Conservation (phyloP, 208 protist species). For the Trypanosomatidae sp. region DNA sequence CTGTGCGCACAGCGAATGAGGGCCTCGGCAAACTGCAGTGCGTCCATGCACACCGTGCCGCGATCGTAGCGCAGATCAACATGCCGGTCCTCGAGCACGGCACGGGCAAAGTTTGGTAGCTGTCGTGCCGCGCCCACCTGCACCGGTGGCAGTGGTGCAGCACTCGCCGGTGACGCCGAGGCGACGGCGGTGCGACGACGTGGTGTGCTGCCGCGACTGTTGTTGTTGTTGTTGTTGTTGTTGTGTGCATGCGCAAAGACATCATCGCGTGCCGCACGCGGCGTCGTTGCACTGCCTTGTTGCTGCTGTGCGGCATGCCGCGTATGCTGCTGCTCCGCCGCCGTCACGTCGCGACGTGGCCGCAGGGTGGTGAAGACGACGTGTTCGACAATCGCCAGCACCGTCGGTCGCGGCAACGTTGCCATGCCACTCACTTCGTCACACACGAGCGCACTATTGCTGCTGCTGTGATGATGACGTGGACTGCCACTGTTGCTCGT, state of each 20-base stretch:
- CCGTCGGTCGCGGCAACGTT: slow-evolving; percentile 33
- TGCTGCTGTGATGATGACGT: slow-evolving; percentile 2
- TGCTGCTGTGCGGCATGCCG: neutral
- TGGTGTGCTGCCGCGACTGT: too few species aligned
- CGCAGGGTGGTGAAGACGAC: slow-evolving; percentile 1
- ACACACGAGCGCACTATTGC: too few species aligned
- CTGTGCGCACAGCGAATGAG: slow-evolving; percentile 46
- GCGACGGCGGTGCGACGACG: neutral
- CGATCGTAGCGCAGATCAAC: slow-evolving; percentile 40
- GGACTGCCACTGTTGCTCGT: slow-evolving; percentile 31
- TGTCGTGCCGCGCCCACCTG: slow-evolving; percentile 3
- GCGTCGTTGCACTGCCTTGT: neutral
- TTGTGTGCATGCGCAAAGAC: neutral
- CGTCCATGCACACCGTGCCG: slow-evolving; percentile 34
- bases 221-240: neutral
- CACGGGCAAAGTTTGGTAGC: slow-evolving; percentile 17
- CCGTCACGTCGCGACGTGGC: neutral
- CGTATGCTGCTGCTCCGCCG: neutral
- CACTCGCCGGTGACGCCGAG: neutral
- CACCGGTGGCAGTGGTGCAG: neutral
- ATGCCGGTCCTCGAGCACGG: slow-evolving; percentile 27
- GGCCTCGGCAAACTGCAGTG: slow-evolving; percentile 49
- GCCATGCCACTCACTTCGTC: too few species aligned
- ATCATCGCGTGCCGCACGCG: too few species aligned
- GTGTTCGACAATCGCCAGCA: slow-evolving; percentile 45